Conservation (phyloP, 1,284 basidiomycete species). For the Papiliotrema flavescens region DNA sequence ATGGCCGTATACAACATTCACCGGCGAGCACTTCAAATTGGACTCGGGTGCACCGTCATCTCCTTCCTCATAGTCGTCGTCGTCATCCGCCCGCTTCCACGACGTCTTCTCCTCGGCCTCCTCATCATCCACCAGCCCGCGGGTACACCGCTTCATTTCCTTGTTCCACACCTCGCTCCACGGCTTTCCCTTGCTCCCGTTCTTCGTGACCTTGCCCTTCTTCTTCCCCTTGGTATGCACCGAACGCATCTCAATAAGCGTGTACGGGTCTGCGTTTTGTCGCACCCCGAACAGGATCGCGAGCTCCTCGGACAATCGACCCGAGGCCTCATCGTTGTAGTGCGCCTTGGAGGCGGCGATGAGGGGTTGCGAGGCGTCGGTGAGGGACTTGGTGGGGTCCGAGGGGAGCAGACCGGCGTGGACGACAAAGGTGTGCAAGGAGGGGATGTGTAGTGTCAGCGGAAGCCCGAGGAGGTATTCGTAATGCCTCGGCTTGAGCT, state of each 20-base stretch:
- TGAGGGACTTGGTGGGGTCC: slow-evolving; percentile 55
- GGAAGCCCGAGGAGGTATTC: slow-evolving; percentile 68
- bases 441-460: slow-evolving; percentile 69
- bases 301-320: slow-evolving; percentile 23
- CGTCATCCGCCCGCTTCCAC: slow-evolving; percentile 5
- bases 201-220: slow-evolving; percentile 54
- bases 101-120: too few species aligned
- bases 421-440: slow-evolving; percentile 69
- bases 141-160: slow-evolving; percentile 63
- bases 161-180: slow-evolving; percentile 72
- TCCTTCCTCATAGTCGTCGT: background rate
- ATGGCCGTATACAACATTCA: slow-evolving; percentile 79
- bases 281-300: slow-evolving; percentile 65
- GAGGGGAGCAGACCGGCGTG: slow-evolving; percentile 77
- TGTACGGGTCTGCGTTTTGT: slow-evolving; percentile 71
- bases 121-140: slow-evolving; percentile 1
- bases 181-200: slow-evolving; percentile 59
- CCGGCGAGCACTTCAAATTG: slow-evolving; percentile 59
- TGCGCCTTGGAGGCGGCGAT: slow-evolving; percentile 31
- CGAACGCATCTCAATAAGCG: slow-evolving; percentile 69
- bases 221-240: slow-evolving; percentile 54
- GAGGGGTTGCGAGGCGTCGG: slow-evolving; percentile 60
- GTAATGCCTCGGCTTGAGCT: slow-evolving; percentile 53
- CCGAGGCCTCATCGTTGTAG: slow-evolving; percentile 2
- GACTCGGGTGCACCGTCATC: slow-evolving; percentile 8